Conservation (phyloP, 768 basidiomycete genomes). For the Kwoniella bestiolae region DNA sequence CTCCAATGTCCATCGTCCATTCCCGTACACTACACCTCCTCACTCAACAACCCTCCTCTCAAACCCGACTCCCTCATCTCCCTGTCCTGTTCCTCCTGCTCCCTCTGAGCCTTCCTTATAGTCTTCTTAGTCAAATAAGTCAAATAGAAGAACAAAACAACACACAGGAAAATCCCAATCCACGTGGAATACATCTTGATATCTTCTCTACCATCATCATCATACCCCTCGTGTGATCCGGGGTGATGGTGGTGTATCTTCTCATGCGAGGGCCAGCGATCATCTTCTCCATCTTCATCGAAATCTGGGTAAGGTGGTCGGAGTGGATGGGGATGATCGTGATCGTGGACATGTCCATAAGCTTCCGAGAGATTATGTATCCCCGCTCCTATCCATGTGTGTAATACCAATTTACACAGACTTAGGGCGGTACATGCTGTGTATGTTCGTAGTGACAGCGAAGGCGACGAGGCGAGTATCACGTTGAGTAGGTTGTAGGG, state of each 20-base stretch:
- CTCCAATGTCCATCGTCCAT: not conserved
- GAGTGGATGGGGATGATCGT: not conserved
- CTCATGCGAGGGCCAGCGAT: not conserved
- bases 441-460: constrained; percentile 65
- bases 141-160: constrained; percentile 48
- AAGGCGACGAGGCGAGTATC: constrained; percentile 83
- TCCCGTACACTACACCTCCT: not conserved
- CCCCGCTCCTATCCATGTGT: constrained; percentile 75
- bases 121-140: constrained; percentile 45
- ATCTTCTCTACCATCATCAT: constrained; percentile 20
- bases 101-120: constrained; percentile 39
- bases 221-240: not conserved
- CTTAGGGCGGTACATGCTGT: constrained; percentile 80
- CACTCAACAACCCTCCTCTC: constrained; percentile 2
- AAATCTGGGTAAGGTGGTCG: not conserved
- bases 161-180: constrained; percentile 42
- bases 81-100: constrained; percentile 31
- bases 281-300: not conserved
- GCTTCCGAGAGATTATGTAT: constrained; percentile 42
- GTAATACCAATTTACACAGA: constrained; percentile 85
- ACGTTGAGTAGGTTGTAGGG: constrained; percentile 87
- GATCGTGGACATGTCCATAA: constrained; percentile 13
- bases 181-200: constrained; percentile 41
- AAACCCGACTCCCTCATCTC: constrained; percentile 8
- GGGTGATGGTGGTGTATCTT: not conserved